Base-by-base conservation (phyloP, 192 early-diverging fungal genomes). In the Dimargaris cristalligena region DNA sequence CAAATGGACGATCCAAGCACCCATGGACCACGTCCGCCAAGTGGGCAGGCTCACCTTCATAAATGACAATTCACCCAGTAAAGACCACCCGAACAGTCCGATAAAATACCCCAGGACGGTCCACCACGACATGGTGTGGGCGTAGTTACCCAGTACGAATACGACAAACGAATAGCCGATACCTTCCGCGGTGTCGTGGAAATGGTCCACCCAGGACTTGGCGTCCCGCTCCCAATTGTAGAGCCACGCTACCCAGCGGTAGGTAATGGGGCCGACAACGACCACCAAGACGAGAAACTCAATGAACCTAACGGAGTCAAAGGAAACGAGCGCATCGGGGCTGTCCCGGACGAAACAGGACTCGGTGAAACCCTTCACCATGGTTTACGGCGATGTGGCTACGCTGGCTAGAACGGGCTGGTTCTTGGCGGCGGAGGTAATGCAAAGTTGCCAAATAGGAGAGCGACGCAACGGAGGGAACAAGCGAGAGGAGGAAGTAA, bases 101-200 rank as follows among this genome's bases (percentile, higher is more conserved):
- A 67, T 61, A 69, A 75, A 69, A 33, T 69, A 79, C 45, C 65
- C 66, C 44, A 69, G 60, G 31, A 63, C 49, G 0, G 63, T 66
- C 20, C 67, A 67, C 68, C 80, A 81, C 67, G 71, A 69, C 45
- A 86, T 74, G 20, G 81, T 80, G 45, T 73, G 68, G 20, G 84
- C 67, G 63, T 88, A 88, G 67, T 82, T 83, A 44, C 86, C 86
- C 72, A 88, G 76, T 33, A 83, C 79, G 63, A 88, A 88, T 4
- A 88, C 65, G 23, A 88, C 68, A 34, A 77, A 72, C 10, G 77
- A 67, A 66, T 86, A 88, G 2, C 77, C 65, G 13, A 83, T 65
- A 0, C 74, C 76, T 20, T 70, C 62, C 13, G 83, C 67, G 1
- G 80, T 23, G 62, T 88, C 84, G 59, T 80, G 79, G 62, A 77